Conservation (phyloP, 257 asterid genomes). For the Perilla frutescens region DNA sequence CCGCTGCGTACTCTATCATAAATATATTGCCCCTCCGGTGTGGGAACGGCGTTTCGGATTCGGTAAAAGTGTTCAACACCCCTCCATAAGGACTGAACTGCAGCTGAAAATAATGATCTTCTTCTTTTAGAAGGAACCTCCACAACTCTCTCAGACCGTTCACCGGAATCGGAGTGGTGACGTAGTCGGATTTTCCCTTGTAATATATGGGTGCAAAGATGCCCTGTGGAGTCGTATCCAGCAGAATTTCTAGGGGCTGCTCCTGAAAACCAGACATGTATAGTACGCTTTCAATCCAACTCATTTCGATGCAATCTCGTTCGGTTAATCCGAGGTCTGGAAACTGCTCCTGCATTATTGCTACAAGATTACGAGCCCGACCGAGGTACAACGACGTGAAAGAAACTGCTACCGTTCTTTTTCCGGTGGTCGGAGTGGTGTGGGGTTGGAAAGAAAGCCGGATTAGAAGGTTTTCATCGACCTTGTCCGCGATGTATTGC, state of each 20-base stretch:
- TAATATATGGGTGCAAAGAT: too few relatives aligned
- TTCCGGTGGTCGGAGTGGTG: slow-evolving; percentile 9
- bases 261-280: slow-evolving; percentile 26
- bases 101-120: background rate
- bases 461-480: too few relatives aligned
- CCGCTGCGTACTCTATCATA: too few relatives aligned
- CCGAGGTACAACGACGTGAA: slow-evolving; percentile 51
- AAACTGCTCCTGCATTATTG: too few relatives aligned
- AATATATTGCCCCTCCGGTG: too few relatives aligned
- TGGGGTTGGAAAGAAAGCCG: slow-evolving; percentile 11
- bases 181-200: slow-evolving; percentile 53
- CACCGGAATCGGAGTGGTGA: slow-evolving; percentile 36
- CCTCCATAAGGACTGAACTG: too few relatives aligned
- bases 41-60: too few relatives aligned
- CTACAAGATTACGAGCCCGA: slow-evolving; percentile 32
- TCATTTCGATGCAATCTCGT: slow-evolving; percentile 51
- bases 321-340: slow-evolving; percentile 48
- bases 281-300: slow-evolving; percentile 49
- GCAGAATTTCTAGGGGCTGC: slow-evolving; percentile 28
- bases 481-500: too few relatives aligned
- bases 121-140: slow-evolving; percentile 37
- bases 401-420: too few relatives aligned
- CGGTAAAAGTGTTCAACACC: too few relatives aligned
- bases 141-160: slow-evolving; percentile 45
- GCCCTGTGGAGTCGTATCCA: too few relatives aligned